Evolutionary conservation across 495 filamentous ascomycete species (phyloP).

Genomic region (Parachaetomium inaequale): DNA sequence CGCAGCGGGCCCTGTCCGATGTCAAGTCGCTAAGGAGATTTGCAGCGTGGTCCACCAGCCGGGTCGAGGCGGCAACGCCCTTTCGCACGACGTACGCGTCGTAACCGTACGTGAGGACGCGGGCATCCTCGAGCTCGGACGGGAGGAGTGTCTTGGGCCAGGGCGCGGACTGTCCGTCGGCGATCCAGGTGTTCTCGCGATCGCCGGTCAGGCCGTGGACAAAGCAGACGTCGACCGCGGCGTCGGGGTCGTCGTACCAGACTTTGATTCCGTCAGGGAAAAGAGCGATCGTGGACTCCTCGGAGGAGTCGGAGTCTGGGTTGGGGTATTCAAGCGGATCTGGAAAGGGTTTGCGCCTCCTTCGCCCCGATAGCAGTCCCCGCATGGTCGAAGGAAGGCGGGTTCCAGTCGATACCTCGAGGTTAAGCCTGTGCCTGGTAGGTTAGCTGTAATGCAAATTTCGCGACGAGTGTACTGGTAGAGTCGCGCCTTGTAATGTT

Average conservation of each 20-base stretch:
- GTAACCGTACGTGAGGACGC: constrained; percentile 33
- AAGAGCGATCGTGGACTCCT: not conserved
- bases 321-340: too few relatives aligned
- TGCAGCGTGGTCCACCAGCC: constrained; percentile 23
- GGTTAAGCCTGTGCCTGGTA: too few relatives aligned
- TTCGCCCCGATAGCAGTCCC: too few relatives aligned
- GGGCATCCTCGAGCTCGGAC: constrained; percentile 20
- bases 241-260: constrained; percentile 19
- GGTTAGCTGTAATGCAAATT: too few relatives aligned
- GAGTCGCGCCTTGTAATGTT: too few relatives aligned
- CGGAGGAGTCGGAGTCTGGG: constrained; percentile 9
- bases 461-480: too few relatives aligned
- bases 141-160: constrained; percentile 32
- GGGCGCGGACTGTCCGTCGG: constrained; percentile 20
- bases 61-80: too few relatives aligned
- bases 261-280: constrained; percentile 22
- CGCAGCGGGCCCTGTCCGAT: constrained; percentile 4
- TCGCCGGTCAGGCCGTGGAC: constrained; percentile 33
- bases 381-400: too few relatives aligned
- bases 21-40: constrained; percentile 25
- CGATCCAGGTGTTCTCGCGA: constrained; percentile 30
- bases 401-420: too few relatives aligned
- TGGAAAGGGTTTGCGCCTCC: too few relatives aligned
- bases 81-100: constrained; percentile 25
- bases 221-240: constrained; percentile 28